Percentiles rank a stretch among this genome's conserved stretches.
These are phyloP conservation scores for Trichoderma brevicompactum DNA, from an alignment of 2,329 filamentous ascomycete species.

Conservation along the genomic window DNA sequence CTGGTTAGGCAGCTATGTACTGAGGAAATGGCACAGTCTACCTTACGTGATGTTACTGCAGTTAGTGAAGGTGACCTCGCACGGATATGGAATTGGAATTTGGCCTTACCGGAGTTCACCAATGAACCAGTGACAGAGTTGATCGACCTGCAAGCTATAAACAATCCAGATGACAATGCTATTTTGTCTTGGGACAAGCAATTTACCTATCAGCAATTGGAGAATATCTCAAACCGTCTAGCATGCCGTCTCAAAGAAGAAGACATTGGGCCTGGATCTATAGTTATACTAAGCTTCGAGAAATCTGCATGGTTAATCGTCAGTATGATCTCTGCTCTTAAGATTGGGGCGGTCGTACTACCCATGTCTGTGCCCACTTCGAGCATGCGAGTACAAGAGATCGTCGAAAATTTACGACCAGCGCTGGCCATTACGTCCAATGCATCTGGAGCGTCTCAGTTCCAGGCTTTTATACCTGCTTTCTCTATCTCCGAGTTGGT, in stretches of 20 bases:
- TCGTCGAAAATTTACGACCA: constrained; percentile 31
- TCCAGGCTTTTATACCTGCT: constrained; percentile 11
- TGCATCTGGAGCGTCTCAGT: constrained; percentile 22
- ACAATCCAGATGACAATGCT: constrained; percentile 31
- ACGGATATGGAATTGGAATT: constrained; percentile 33
- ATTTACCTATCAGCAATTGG: constrained; percentile 47
- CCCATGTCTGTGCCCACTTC: constrained; percentile 36
- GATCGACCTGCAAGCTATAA: constrained; percentile 25
- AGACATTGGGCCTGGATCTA: constrained; percentile 31
- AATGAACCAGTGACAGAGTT: constrained; percentile 32
- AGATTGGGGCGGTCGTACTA: constrained; percentile 34
- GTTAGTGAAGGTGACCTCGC: constrained; percentile 29
- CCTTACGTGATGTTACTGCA: constrained; percentile 16
- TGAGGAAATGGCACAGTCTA: constrained; percentile 7
- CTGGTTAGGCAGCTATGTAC: constrained; percentile 24
- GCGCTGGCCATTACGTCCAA: constrained; percentile 30
- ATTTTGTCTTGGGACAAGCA: constrained; percentile 39
- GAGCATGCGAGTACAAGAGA: constrained; percentile 28
- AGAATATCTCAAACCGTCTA: constrained; percentile 29
- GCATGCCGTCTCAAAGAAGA: constrained; percentile 26
- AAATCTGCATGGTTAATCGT: constrained; percentile 36
- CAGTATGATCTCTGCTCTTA: constrained; percentile 35
- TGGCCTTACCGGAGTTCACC: constrained; percentile 26
- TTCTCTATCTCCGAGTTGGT: background rate
- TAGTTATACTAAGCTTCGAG: constrained; percentile 35